phyloP scores from a whole-genome alignment of 176 grass and related monocot species.

The Oropetium thomaeum region DNA sequence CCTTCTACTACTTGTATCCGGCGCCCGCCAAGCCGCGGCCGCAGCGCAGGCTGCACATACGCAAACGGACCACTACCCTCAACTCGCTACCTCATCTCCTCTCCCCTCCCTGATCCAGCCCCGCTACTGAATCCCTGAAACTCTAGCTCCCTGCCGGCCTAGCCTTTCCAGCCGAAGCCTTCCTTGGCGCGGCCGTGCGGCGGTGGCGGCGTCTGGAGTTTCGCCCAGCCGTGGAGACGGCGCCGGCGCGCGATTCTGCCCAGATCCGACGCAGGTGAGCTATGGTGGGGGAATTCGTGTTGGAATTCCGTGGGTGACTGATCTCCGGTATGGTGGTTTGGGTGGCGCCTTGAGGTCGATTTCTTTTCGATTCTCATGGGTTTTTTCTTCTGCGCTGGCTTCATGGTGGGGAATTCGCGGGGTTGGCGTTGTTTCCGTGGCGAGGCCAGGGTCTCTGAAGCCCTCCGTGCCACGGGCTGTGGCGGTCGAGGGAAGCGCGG shows the following conservation, averaged over 20 bases:
- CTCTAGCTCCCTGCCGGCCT: neutral
- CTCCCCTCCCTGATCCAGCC: slow-evolving; percentile 13
- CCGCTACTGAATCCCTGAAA: neutral
- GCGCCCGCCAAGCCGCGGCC: slow-evolving; percentile 49
- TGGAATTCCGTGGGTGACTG: slow-evolving; percentile 16
- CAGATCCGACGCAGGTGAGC: slow-evolving; percentile 50
- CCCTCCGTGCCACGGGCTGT: too few relatives aligned
- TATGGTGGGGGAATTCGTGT: neutral
- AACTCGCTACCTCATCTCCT: neutral
- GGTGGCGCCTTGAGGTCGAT: neutral
- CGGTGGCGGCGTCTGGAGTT: neutral
- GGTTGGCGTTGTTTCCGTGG: neutral
- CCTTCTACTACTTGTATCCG: slow-evolving; percentile 22
- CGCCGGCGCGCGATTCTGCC: slow-evolving; percentile 18
- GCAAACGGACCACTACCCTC: slow-evolving; percentile 10
- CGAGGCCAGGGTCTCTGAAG: neutral
- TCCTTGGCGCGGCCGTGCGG: neutral
- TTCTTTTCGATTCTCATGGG: neutral
- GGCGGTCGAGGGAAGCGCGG: neutral
- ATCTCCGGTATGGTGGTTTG: slow-evolving; percentile 14
- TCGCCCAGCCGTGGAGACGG: neutral
- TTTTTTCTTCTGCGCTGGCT: slow-evolving; percentile 20
- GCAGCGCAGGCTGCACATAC: slow-evolving; percentile 25
- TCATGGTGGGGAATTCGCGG: neutral
- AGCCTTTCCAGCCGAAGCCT: neutral